Conservation (phyloP, 805 yeast genomes). For the Suhomyces faveliae region DNA sequence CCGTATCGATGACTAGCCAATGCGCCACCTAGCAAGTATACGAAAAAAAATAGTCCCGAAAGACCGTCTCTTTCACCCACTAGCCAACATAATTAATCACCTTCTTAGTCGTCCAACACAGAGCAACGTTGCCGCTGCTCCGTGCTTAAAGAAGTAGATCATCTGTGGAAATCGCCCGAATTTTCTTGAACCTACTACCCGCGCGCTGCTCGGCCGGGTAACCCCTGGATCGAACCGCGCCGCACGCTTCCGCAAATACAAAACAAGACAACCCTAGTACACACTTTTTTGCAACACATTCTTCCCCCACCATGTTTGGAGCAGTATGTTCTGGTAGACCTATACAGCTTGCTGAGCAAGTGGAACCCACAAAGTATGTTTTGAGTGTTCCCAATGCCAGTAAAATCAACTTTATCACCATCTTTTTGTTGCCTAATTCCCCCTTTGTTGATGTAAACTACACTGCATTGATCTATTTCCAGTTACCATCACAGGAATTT, state of each 20-base stretch:
- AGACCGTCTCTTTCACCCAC: background rate
- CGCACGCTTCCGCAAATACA: background rate
- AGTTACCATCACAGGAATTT: conserved; percentile 66
- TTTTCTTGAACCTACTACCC: conserved; percentile 1
- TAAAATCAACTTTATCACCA: conserved; percentile 71
- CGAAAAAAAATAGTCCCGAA: background rate
- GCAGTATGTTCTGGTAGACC: conserved; percentile 76
- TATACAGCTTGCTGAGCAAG: conserved; percentile 55
- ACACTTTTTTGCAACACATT: background rate
- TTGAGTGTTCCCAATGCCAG: conserved; percentile 62
- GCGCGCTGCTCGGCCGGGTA: conserved; percentile 5
- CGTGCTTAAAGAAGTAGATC: background rate
- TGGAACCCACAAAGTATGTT: conserved; percentile 67
- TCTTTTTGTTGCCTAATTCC: conserved; percentile 82
- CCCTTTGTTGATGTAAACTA: conserved; percentile 59
- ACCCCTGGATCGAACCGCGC: background rate
- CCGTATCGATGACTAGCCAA: conserved; percentile 47
- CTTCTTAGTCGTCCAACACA: conserved; percentile 14
- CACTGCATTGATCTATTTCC: conserved; percentile 87
- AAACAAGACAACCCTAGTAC: conserved; percentile 7
- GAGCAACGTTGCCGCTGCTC: conserved; percentile 5
- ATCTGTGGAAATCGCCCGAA: background rate
- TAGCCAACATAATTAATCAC: conserved; percentile 9
- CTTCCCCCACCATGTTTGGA: conserved; percentile 63
- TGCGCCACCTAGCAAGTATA: background rate